These are phyloP conservation scores for Tetrahymena borealis DNA, from an alignment of 73 alveolate species.

Conservation along the genomic window DNA sequence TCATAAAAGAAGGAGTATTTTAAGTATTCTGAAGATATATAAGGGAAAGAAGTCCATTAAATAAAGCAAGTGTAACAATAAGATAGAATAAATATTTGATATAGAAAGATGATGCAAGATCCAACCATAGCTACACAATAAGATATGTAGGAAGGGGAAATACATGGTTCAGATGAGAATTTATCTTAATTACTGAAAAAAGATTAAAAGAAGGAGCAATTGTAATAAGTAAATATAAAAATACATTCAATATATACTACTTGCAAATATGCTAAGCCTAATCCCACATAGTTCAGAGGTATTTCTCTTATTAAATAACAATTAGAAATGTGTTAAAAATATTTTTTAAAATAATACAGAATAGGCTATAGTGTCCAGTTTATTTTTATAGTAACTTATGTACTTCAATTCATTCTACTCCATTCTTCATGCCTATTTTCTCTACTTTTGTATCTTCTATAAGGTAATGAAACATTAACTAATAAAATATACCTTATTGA, in stretches of 20 bases:
- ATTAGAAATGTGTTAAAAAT: neutral
- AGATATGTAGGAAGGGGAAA: neutral
- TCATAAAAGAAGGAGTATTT: too few relatives aligned
- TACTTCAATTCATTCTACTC: neutral
- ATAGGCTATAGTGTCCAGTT: neutral
- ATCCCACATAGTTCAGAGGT: neutral
- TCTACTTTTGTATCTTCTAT: neutral
- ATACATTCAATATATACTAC: neutral
- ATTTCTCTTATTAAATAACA: neutral
- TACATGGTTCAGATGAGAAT: neutral
- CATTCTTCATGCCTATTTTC: neutral
- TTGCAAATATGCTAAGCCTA: neutral
- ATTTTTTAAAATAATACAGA: neutral
- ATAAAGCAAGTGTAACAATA: neutral
- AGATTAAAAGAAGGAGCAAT: neutral
- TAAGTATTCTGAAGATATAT: too few relatives aligned
- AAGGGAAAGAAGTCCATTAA: too few relatives aligned
- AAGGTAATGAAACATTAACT: neutral
- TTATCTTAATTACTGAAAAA: neutral
- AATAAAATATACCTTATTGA: neutral
- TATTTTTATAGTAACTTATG: neutral
- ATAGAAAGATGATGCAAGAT: neutral
- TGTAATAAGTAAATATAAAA: neutral
- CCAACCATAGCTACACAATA: neutral
- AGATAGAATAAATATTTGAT: neutral